phyloP scores from a whole-genome alignment of 768 basidiomycete genomes.

The Lyophyllum atratum region DNA sequence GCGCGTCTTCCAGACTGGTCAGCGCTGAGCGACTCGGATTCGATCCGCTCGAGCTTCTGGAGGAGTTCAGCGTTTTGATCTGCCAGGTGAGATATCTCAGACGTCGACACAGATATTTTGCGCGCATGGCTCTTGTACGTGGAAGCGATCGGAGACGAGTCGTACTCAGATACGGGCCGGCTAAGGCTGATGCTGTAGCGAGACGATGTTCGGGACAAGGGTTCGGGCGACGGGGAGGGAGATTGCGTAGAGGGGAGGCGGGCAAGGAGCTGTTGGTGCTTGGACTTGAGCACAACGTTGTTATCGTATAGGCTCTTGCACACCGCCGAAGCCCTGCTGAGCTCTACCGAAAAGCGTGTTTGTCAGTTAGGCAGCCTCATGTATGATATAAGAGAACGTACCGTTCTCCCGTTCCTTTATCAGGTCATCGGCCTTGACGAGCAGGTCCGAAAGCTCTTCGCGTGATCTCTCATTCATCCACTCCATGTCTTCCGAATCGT shows the following conservation, averaged over 20 bases:
- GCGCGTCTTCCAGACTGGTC: slow-evolving; percentile 71
- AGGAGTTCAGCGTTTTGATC: slow-evolving; percentile 86
- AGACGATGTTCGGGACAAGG: slow-evolving; percentile 27
- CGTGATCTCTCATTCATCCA: slow-evolving; percentile 69
- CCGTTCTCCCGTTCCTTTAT: slow-evolving; percentile 80
- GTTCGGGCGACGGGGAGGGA: slow-evolving; percentile 38
- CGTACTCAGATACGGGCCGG: slow-evolving; percentile 20
- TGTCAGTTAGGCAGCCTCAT: slow-evolving; percentile 7
- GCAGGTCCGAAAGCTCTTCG: slow-evolving; percentile 69
- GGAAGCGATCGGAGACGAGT: slow-evolving; percentile 18
- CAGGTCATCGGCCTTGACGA: slow-evolving; percentile 71
- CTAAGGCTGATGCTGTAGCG: slow-evolving; percentile 29
- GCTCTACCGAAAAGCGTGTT: slow-evolving; percentile 43
- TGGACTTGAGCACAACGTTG: slow-evolving; percentile 66
- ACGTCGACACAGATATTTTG: slow-evolving; percentile 64
- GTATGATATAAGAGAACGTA: slow-evolving; percentile 33
- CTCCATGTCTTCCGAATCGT: slow-evolving; percentile 29
- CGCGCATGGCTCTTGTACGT: slow-evolving; percentile 35
- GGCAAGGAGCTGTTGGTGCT: slow-evolving; percentile 71
- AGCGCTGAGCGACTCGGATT: slow-evolving; percentile 64
- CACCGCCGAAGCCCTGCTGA: slow-evolving; percentile 65
- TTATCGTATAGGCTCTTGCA: slow-evolving; percentile 71
- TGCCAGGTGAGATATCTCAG: slow-evolving; percentile 69
- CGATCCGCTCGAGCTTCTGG: slow-evolving; percentile 72
- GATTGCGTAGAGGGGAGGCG: slow-evolving; percentile 55